Evolutionary conservation across 75 land plant genomes (phyloP).

Genomic region (Ceratopteris richardii): DNA sequence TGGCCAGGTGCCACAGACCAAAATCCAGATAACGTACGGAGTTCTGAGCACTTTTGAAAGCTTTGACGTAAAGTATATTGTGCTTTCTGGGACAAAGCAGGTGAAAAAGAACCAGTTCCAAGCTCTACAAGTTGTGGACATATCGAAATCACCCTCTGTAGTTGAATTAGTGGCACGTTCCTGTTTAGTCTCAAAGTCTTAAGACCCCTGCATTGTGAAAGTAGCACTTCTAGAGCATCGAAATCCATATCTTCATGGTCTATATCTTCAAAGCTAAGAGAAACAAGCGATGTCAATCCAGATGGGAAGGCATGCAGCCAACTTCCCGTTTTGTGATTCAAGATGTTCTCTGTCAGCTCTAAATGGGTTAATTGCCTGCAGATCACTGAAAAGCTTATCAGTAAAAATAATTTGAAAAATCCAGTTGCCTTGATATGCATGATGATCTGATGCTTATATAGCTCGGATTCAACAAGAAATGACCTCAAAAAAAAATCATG

Average conservation of each 20-base stretch:
- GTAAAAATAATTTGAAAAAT: too few species aligned
- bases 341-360: conserved; percentile 43
- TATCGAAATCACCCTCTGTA: conserved; percentile 28
- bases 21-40: conserved; percentile 64
- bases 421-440: too few species aligned
- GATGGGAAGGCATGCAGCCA: conserved; percentile 54
- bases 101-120: conserved; percentile 42
- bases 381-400: too few species aligned
- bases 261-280: conserved; percentile 45
- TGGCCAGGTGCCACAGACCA: conserved; percentile 61
- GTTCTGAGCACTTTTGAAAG: conserved; percentile 30
- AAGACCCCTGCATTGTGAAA: conserved; percentile 32
- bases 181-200: conserved; percentile 41
- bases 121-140: conserved; percentile 61
- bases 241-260: conserved; percentile 32
- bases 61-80: conserved; percentile 23
- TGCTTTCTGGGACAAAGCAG: conserved; percentile 13
- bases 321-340: conserved; percentile 18
- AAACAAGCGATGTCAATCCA: conserved; percentile 34
- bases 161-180: conserved; percentile 33
- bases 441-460: too few species aligned
- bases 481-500: too few species aligned
- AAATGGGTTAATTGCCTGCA: conserved; percentile 43
- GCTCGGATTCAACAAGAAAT: too few species aligned
- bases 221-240: conserved; percentile 35